Evolutionary conservation across 495 filamentous ascomycete genomes (phyloP), one percentile per base, ranked within the genome.

Genomic region (Ramalina intermedia): DNA sequence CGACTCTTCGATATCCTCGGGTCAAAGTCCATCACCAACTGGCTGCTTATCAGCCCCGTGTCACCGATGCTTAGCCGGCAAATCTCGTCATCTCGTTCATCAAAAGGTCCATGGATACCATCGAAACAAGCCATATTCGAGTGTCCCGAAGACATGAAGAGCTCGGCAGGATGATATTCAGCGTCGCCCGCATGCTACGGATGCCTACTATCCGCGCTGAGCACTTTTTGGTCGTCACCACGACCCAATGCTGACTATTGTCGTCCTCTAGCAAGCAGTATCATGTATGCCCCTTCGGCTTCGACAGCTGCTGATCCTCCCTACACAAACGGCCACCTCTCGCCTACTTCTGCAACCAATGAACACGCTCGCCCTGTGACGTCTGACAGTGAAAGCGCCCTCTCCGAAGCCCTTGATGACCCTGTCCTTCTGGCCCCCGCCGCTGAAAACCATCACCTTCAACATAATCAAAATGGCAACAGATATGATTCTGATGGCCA

Each of bases 321-420:
- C 23, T 49, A 57, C 35, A 38, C 57, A 6, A 61, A 61, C 33
- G 58, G 55, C 18, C 46, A 58, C 33, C 43, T 53, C 18, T 57
- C 55, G 18, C 43, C 63, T 57, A 45, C 64, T 18, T 52, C 52
- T 49, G 41, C 50, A 48, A 54, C 58, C 48, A 17, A 49, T 52
- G 44, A 43, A 27, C 36, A 27, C 42, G 47, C 42, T 41, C 14
- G 37, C 48, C 49, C 51, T 48, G 61, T 60, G 23, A 61, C 66
- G 9, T 69, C 71, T 43, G 73, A 70, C 54, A 74, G 69, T 59
- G 75, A 69, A 53, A 73, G 66, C 58, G 69, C 69, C 40, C 62
- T 70, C n/a, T 71, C 71, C 50, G 72, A 76, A 33, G 63, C 68
- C 37, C 54, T 62, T 50, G 70, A 72, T 51, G 63, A 57, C 18